phyloP scores from a whole-genome alignment of 345 rosid genomes.

The Boechera divaricarpa region DNA sequence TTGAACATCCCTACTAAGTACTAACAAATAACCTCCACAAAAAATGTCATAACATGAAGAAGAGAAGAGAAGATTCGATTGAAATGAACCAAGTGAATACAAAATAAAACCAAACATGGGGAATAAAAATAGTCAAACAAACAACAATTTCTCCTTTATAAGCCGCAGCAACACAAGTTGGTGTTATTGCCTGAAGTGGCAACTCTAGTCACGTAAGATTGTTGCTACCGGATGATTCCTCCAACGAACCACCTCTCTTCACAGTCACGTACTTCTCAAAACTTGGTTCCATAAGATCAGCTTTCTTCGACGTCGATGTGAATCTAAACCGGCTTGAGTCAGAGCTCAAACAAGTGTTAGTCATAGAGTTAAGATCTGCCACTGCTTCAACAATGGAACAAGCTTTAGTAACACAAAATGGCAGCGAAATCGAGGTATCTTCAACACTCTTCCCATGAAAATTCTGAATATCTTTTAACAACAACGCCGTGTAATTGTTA shows the following conservation, averaged over 20 bases:
- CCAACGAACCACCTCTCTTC: slow-evolving; percentile 61
- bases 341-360: slow-evolving; percentile 37
- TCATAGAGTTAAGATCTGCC: slow-evolving; percentile 74
- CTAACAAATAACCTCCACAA: neutral
- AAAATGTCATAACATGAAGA: neutral
- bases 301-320: slow-evolving; percentile 44
- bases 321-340: slow-evolving; percentile 37
- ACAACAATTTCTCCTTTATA: neutral
- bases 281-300: slow-evolving; percentile 80
- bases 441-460: slow-evolving; percentile 70
- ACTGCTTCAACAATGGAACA: slow-evolving; percentile 87
- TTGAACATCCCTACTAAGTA: too few species aligned
- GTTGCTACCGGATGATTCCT: slow-evolving; percentile 89
- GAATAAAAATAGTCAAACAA: neutral
- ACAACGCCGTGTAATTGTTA: slow-evolving; percentile 62
- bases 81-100: neutral
- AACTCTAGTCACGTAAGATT: slow-evolving; percentile 52
- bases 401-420: slow-evolving; percentile 78
- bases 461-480: slow-evolving; percentile 85
- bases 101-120: neutral
- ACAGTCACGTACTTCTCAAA: slow-evolving; percentile 83
- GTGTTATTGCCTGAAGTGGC: slow-evolving; percentile 9
- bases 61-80: neutral
- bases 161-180: slow-evolving; percentile 23
- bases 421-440: neutral